Evolutionary conservation across 1,284 basidiomycete species (phyloP), one percentile per base, ranked within the genome.

Genomic region (Ganoderma multipileum): DNA sequence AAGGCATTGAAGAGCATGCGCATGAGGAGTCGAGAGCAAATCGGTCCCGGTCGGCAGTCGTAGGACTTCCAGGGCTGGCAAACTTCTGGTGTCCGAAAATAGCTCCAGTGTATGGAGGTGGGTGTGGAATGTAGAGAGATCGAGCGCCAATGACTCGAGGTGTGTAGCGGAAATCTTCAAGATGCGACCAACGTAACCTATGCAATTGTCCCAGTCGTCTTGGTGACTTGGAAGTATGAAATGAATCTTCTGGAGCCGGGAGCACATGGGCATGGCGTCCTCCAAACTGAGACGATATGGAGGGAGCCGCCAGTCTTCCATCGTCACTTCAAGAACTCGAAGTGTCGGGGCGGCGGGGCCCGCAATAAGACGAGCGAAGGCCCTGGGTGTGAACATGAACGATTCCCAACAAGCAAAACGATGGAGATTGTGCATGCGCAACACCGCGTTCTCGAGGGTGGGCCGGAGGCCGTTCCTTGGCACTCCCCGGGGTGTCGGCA

Each of bases 221-320:
- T 55, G 52, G 3, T 18, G 1, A 16, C 52, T 20, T 0, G 52
- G 52, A 33, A 55, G 52, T 14, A 55, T 55, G 28, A 55, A 55
- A 9, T 55, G 52, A 55, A 55, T 9, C 18, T 55, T 55, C 52
- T 26, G 28, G 16, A 55, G 52, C 7, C 26, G 52, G 28, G 26
- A 3, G 16, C 52, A 54, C 7, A 28, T 28, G 12, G 26, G 26
- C 28, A 3, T 6, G 26, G 6, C 4, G 14, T 54, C 52, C 4
- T 54, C 52, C 26, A 30, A 12, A 14, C 4, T 30, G 52, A 55
- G 14, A 33, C 28, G 8, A 4, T 55, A 55, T 55, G 28, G 30
- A 33, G 52, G 52, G 33, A 55, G 16, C 28, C 28, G 30, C 52
- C 52, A 55, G 52, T 55, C 52, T 26, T 55, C 52, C 52, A 55